phyloP scores from a whole-genome alignment of 495 filamentous ascomycete species.

The Aspergillus panamensis region DNA sequence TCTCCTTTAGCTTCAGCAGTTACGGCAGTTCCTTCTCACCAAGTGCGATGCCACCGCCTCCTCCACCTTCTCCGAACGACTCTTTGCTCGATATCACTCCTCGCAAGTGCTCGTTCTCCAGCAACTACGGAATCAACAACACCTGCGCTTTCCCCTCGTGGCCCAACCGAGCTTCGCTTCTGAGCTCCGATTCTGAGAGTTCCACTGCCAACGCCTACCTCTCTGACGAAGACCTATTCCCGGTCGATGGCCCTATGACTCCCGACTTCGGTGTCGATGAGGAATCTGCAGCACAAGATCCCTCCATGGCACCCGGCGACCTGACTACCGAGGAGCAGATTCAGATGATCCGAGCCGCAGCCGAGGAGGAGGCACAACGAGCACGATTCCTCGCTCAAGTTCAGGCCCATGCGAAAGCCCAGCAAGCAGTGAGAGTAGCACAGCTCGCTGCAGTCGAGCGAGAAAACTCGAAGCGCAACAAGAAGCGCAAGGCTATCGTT shows the following conservation, averaged over 20 bases:
- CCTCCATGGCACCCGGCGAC: conserved; percentile 21
- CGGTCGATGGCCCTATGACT: conserved; percentile 34
- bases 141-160: conserved; percentile 54
- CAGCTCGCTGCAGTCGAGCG: conserved; percentile 37
- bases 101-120: conserved; percentile 48
- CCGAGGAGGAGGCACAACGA: conserved; percentile 41
- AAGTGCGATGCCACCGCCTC: conserved; percentile 36
- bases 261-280: conserved; percentile 32
- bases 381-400: conserved; percentile 45
- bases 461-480: conserved; percentile 37
- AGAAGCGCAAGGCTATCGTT: conserved; percentile 38
- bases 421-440: conserved; percentile 39
- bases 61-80: conserved; percentile 40
- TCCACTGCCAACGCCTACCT: conserved; percentile 42
- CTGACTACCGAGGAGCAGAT: conserved; percentile 45
- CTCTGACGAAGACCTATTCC: conserved; percentile 52
- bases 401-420: conserved; percentile 44
- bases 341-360: conserved; percentile 35
- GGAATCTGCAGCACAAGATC: conserved; percentile 29
- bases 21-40: conserved; percentile 38
- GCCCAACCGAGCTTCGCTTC: conserved; percentile 48
- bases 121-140: conserved; percentile 38
- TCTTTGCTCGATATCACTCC: conserved; percentile 43
- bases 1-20: conserved; percentile 42
- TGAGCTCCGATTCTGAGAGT: conserved; percentile 33